Conservation (phyloP, 345 rosid genomes). For the Garcia nutans region DNA sequence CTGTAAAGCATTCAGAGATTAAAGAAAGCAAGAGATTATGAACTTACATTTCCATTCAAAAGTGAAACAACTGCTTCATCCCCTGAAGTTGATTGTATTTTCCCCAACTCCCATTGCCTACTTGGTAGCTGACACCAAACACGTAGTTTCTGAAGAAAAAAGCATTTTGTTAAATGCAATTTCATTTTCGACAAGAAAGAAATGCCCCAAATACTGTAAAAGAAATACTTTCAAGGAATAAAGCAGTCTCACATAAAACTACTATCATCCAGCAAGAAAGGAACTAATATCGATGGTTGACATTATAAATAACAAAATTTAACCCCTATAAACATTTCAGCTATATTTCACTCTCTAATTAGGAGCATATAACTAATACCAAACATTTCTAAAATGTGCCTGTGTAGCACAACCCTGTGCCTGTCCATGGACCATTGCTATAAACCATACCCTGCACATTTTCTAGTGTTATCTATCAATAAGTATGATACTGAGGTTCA, state of each 20-base stretch:
- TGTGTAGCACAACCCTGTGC: neutral
- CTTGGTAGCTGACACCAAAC: slow-evolving; percentile 72
- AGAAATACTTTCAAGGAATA: neutral
- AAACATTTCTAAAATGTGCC: neutral
- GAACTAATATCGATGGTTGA: neutral
- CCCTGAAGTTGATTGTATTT: slow-evolving; percentile 65
- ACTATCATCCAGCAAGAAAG: neutral
- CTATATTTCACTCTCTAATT: neutral
- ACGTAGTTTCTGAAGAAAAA: slow-evolving; percentile 58
- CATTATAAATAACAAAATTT: neutral
- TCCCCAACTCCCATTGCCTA: slow-evolving; percentile 79
- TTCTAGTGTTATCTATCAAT: neutral
- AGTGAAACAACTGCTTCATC: slow-evolving; percentile 63
- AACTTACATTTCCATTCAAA: slow-evolving; percentile 65
- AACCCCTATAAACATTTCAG: neutral
- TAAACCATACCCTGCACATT: neutral
- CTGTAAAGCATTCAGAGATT: slow-evolving; percentile 5
- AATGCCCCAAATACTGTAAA: neutral
- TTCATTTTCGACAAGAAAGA: neutral
- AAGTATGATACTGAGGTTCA: neutral
- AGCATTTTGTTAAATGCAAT: neutral
- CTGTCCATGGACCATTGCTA: neutral
- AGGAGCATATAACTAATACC: neutral
- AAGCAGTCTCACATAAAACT: neutral
- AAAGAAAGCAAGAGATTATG: neutral